A percentile compares a stretch with the other conserved stretches of the same genome.
These are phyloP conservation scores for Botrytis pseudocinerea DNA, from an alignment of 2,329 filamentous ascomycete genomes.

Conservation along the genomic window DNA sequence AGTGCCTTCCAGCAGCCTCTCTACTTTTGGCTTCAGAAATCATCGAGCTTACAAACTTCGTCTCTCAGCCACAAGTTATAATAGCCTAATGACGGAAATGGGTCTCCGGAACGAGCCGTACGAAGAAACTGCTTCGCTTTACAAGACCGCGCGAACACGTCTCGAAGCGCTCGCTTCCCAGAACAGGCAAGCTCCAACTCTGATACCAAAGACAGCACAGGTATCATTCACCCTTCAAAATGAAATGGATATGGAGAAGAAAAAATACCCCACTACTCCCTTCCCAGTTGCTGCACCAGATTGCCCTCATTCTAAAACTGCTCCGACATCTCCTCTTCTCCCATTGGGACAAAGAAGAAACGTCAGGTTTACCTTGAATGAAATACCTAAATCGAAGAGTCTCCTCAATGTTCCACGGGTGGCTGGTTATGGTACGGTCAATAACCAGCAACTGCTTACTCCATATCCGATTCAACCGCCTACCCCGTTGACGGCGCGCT, in stretches of 20 bases:
- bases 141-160: slow-evolving; percentile 18
- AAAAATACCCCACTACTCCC: slow-evolving; percentile 12
- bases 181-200: background rate
- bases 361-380: background rate
- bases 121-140: slow-evolving; percentile 13
- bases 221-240: background rate
- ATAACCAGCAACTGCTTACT: background rate
- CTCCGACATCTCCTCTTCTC: background rate
- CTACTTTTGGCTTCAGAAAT: slow-evolving; percentile 18
- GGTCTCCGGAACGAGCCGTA: slow-evolving; percentile 19
- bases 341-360: slow-evolving; percentile 12
- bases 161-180: slow-evolving; percentile 5
- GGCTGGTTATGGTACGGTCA: background rate
- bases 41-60: slow-evolving; percentile 23
- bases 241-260: background rate
- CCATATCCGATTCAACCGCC: slow-evolving; percentile 11
- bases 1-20: slow-evolving; percentile 18
- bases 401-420: background rate
- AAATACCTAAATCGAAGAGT: background rate
- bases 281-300: background rate
- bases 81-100: slow-evolving; percentile 22
- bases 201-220: background rate
- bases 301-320: background rate
- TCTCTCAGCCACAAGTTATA: slow-evolving; percentile 25
- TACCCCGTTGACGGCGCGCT: slow-evolving; percentile 17